Evolutionary conservation across 306 rosid species (phyloP), one percentile per base, ranked within the genome.

Genomic region (Vigna angularis): DNA sequence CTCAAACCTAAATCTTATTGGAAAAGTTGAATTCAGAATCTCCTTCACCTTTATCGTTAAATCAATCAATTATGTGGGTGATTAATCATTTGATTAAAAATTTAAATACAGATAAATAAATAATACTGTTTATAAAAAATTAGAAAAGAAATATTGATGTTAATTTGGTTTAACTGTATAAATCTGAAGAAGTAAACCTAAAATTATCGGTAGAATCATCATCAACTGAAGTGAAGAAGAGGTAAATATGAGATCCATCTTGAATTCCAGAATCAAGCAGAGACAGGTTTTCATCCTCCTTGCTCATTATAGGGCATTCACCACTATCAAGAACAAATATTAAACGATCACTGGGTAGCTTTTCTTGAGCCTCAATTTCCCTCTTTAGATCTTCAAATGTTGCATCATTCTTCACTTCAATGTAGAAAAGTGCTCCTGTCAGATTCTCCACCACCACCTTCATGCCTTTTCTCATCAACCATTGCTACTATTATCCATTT

Each of bases 191-290:
- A 48, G 76, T 30, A 66, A 86, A 72, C 40, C 30, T 18, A 28
- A 47, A 76, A 71, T 66, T 53, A 12, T 84, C 70, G 0, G 32
- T 18, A 22, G 70, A 52, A 4, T 66, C 88, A 58, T 87, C 85
- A 50, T 88, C 88, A 52, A 85, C 5, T 9, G 91, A 89, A 55
- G 38, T 36, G 77, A 92, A 59, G 83, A 92, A 88, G 45, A 92
- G 71, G 17, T 90, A 88, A 44, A 90, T 55, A 70, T 85, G 89
- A 30, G 85, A 81, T n/a, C 88, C 86, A 79, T 88, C 92, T 65
- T 78, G 78, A 67, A 92, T 83, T 4, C 97, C 96, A 80, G 63
- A 90, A 78, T 90, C 88, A 73, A 61, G 32, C 2, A 92, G 83
- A 4, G 89, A 66, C 12, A 40, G 20, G 10, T 64, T 81, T 57